A percentile compares a stretch with the other conserved stretches of the same genome.
Evolutionary conservation across 805 yeast species (phyloP).

Genomic region (Kodamaea jinghongensis): DNA sequence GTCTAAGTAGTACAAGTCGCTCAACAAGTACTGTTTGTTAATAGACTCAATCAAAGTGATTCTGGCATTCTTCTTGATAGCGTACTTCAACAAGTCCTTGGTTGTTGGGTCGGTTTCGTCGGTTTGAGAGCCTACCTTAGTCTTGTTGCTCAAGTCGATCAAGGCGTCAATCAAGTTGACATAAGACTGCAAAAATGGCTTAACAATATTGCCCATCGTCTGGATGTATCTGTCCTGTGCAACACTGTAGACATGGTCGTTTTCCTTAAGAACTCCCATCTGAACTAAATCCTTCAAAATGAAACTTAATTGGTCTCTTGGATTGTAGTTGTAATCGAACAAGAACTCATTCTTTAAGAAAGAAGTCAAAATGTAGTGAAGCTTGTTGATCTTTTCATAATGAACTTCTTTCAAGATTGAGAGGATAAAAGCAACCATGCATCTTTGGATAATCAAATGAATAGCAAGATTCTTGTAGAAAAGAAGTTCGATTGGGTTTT

Average conservation of each 20-base stretch:
- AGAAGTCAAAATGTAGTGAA: constrained; percentile 35
- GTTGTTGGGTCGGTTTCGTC: constrained; percentile 28
- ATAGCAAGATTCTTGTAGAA: constrained; percentile 58
- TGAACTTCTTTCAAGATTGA: constrained; percentile 5
- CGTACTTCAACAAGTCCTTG: constrained; percentile 27
- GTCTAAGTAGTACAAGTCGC: constrained; percentile 37
- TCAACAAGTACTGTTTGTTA: constrained; percentile 42
- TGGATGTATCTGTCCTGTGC: constrained; percentile 22
- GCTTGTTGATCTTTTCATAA: constrained; percentile 20
- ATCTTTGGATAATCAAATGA: constrained; percentile 51
- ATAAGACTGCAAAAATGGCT: constrained; percentile 36
- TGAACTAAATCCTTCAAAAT: constrained; percentile 25
- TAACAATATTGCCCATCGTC: constrained; percentile 27
- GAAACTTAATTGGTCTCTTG: constrained; percentile 24
- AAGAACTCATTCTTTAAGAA: constrained; percentile 42
- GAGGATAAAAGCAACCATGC: constrained; percentile 41
- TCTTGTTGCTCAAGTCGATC: constrained; percentile 10
- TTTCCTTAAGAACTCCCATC: constrained; percentile 13
- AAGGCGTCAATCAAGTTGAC: constrained; percentile 23
- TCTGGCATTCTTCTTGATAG: constrained; percentile 16
- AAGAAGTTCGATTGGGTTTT: constrained; percentile 52
- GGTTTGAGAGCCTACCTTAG: constrained; percentile 2
- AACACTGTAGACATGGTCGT: constrained; percentile 17
- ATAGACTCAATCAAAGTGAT: constrained; percentile 26
- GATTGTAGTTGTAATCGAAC: constrained; percentile 38